A percentile compares a stretch with the other conserved stretches of the same genome.
Evolutionary conservation across 495 filamentous ascomycete species (phyloP).

Genomic region (Lophiotrema nucula): DNA sequence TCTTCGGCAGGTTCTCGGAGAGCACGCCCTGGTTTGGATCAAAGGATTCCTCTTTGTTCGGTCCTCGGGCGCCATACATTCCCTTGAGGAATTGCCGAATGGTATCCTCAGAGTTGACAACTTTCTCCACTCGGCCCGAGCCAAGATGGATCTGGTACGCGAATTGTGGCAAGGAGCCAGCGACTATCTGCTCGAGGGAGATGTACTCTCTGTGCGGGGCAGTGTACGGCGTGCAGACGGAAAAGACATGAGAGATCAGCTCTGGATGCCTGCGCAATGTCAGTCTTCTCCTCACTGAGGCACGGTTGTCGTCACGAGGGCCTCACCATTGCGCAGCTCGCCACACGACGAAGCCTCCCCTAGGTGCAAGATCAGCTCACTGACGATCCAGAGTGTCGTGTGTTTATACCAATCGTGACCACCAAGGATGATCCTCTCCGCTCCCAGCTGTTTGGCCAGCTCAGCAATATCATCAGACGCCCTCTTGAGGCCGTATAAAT

Average conservation of each 20-base stretch:
- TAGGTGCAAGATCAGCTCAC: slow-evolving; percentile 29
- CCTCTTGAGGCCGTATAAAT: slow-evolving; percentile 66
- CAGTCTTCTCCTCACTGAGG: slow-evolving; percentile 37
- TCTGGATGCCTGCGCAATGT: slow-evolving; percentile 66
- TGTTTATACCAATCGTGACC: slow-evolving; percentile 83
- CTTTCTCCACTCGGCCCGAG: slow-evolving; percentile 62
- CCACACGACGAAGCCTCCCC: slow-evolving; percentile 59
- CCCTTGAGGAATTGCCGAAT: slow-evolving; percentile 67
- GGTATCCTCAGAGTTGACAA: slow-evolving; percentile 53
- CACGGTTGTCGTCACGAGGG: background rate
- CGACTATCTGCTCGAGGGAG: slow-evolving; percentile 55
- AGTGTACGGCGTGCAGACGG: slow-evolving; percentile 72
- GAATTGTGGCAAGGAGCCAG: slow-evolving; percentile 64
- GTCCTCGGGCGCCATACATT: slow-evolving; percentile 63
- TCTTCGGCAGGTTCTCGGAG: slow-evolving; percentile 50
- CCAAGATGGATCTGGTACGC: slow-evolving; percentile 79
- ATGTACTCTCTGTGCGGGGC: slow-evolving; percentile 51
- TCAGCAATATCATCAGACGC: slow-evolving; percentile 68
- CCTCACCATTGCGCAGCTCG: slow-evolving; percentile 60
- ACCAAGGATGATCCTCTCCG: slow-evolving; percentile 64
- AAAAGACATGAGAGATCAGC: slow-evolving; percentile 69
- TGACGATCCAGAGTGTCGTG: background rate
- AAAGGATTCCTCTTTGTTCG: slow-evolving; percentile 55
- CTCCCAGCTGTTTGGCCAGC: slow-evolving; percentile 59
- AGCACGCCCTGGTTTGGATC: slow-evolving; percentile 56